Base-by-base conservation (phyloP, 345 rosid genomes). In the Hibiscus tridactylites region DNA sequence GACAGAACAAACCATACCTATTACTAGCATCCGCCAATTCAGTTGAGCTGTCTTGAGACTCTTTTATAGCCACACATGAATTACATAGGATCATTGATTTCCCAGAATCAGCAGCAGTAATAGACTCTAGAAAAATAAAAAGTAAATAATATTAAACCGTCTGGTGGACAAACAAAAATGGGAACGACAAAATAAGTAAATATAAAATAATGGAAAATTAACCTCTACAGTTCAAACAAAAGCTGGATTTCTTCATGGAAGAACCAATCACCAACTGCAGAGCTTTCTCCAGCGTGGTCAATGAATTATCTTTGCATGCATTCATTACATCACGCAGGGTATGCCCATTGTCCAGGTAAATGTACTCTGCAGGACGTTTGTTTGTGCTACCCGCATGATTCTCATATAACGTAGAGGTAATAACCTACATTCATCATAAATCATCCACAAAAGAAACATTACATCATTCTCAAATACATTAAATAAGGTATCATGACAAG, bases 171-270 rank as follows among this genome's bases (percentile, higher is more conserved):
- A 70, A 54, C 60, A 54, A n/a, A 24, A 58, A 64, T 31, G 24
- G 37, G 66, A 64, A 33, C 10, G 52, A 61, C 31, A 50, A 53
- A 62, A 19, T n/a, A n/a, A 19, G 60, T 47, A 39, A 19, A 56
- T 19, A 73, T 39, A 68, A 83, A 71, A 54, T 49, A 60, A 73
- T 28, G 35, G 44, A 65, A 76, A 69, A 82, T 72, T 49, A 82
- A 95, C 97, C 97, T 92, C 85, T 87, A 87, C 99, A 95, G 76
- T 74, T 90, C 74, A 95, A 73, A 78, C 99, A 95, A 75, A 89
- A 70, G 54, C 65, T 67, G 68, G 95, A 81, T 68, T 78, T 89
- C 84, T 81, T 80, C 64, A 85, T 33, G 68, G 74, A 53, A 71
- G 88, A 76, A 59, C 97, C 96, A 65, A 81, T 75, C 58, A 83